These are phyloP conservation scores for Aspergillus amoenus DNA, from an alignment of 2,329 filamentous ascomycete genomes.

Conservation along the genomic window DNA sequence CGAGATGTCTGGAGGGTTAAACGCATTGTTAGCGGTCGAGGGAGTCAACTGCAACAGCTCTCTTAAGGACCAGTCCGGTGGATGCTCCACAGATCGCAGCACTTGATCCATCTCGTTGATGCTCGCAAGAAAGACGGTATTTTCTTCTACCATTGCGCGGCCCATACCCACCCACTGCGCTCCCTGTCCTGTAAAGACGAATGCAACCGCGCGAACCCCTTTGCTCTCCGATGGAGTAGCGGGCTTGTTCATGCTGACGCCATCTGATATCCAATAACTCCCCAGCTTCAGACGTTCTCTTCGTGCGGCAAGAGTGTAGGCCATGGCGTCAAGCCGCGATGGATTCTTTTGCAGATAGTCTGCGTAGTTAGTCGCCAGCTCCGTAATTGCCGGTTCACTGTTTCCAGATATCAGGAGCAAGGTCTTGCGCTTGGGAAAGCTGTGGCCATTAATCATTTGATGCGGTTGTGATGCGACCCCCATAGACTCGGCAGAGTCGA, in stretches of 20 bases:
- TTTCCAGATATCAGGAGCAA: neutral
- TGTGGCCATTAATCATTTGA: neutral
- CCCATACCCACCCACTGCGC: slow-evolving; percentile 25
- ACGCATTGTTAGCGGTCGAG: too few species aligned
- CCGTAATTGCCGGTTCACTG: neutral
- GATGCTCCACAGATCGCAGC: neutral
- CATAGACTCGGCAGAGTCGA: slow-evolving; percentile 3
- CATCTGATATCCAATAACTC: neutral
- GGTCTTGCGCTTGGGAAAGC: neutral
- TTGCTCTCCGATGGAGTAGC: neutral
- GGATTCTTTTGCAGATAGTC: neutral
- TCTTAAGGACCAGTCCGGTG: too few species aligned
- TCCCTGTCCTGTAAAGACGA: slow-evolving; percentile 28
- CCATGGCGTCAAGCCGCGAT: neutral
- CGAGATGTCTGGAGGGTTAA: too few species aligned
- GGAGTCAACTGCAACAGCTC: too few species aligned
- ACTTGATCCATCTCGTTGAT: neutral
- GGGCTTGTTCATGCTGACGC: neutral
- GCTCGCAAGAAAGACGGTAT: neutral
- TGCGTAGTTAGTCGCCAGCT: neutral
- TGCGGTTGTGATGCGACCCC: neutral
- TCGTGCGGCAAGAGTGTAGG: slow-evolving; percentile 8
- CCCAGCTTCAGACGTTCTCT: neutral
- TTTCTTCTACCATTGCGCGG: neutral
- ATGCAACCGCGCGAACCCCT: neutral